phyloP scores from a whole-genome alignment of 768 basidiomycete species.

The Boletus rufocinnamomeus region DNA sequence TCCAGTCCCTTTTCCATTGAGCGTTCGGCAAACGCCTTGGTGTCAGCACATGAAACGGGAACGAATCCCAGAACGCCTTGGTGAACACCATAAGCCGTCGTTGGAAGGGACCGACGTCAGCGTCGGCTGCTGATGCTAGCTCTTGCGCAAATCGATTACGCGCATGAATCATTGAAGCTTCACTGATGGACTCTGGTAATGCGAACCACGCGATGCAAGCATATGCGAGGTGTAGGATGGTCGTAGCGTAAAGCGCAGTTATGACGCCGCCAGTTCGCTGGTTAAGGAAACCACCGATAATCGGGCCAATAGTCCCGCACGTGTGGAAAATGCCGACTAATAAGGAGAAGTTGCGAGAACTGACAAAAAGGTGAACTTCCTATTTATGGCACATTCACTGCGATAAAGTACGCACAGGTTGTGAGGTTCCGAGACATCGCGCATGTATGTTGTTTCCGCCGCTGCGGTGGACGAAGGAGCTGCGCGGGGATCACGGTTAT shows the following conservation, averaged over 20 bases:
- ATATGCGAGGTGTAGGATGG: background rate
- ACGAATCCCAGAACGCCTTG: background rate
- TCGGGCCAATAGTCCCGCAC: background rate
- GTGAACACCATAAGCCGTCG: background rate
- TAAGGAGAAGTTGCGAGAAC: background rate
- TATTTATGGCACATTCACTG: too few relatives aligned
- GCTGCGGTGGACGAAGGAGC: background rate
- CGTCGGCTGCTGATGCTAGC: background rate
- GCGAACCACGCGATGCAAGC: background rate
- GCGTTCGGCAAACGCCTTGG: background rate
- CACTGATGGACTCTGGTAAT: background rate
- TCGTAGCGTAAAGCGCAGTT: background rate
- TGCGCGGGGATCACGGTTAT: background rate
- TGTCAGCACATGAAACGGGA: background rate
- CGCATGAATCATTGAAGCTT: background rate
- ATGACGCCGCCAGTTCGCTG: background rate
- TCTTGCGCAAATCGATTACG: background rate
- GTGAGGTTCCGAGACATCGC: background rate
- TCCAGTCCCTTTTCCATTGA: background rate
- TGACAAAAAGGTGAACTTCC: background rate
- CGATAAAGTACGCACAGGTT: background rate
- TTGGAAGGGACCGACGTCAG: background rate
- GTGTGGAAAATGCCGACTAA: background rate
- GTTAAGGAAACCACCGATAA: background rate
- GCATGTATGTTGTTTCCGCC: background rate